phyloP scores from a whole-genome alignment of 495 filamentous ascomycete genomes.

The Amniculicola lignicola region DNA sequence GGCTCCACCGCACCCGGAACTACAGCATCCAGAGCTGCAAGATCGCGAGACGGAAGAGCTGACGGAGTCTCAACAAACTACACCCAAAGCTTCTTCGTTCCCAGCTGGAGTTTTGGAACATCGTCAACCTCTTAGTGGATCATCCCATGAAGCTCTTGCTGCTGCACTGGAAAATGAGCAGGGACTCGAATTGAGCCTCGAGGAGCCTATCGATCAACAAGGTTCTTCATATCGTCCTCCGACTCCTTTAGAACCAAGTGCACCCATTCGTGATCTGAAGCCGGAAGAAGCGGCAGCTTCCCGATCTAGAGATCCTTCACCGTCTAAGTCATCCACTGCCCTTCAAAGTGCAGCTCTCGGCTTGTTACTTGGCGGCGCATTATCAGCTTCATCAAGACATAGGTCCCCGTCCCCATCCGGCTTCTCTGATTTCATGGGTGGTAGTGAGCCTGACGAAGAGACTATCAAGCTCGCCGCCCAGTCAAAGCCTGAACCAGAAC shows the following conservation, averaged over 20 bases:
- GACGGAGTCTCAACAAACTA: conserved; percentile 39
- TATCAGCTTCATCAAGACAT: conserved; percentile 4
- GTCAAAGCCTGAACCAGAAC: not conserved
- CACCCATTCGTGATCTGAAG: conserved; percentile 10
- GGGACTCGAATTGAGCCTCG: conserved; percentile 8
- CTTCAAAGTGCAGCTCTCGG: conserved; percentile 24
- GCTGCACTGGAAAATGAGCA: not conserved
- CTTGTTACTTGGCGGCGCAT: conserved; percentile 1
- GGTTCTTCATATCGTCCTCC: not conserved
- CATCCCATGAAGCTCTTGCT: not conserved
- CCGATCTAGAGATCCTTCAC: conserved; percentile 18
- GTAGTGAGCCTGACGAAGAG: conserved; percentile 29
- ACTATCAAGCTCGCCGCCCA: conserved; percentile 17
- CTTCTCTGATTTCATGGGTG: conserved; percentile 31
- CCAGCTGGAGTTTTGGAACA: conserved; percentile 15
- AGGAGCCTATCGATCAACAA: not conserved
- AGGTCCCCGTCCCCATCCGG: conserved; percentile 15
- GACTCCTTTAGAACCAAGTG: conserved; percentile 20
- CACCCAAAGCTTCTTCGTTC: conserved; percentile 36
- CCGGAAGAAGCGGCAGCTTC: not conserved
- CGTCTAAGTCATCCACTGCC: conserved; percentile 11
- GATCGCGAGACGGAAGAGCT: conserved; percentile 31
- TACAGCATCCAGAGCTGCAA: conserved; percentile 23
- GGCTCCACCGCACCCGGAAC: not conserved
- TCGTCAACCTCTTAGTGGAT: not conserved